Conservation (phyloP, 192 early-diverging fungal species). For the Anaeromyces robustus region DNA sequence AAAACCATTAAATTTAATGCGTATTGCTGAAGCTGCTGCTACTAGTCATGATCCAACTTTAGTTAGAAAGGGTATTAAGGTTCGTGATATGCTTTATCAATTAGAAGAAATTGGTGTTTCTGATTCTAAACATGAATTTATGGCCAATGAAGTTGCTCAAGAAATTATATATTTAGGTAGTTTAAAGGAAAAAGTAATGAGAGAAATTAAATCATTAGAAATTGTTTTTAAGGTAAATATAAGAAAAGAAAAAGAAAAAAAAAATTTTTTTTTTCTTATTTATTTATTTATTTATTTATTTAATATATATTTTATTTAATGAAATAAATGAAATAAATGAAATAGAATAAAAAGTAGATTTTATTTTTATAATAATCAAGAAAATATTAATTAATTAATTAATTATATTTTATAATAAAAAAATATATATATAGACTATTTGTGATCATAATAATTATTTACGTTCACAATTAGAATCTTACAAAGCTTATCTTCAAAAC, state of each 20-base stretch:
- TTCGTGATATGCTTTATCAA: conserved; percentile 82
- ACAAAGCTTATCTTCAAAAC: conserved; percentile 89
- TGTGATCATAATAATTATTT: conserved; percentile 88
- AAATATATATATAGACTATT: conserved; percentile 38
- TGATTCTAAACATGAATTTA: conserved; percentile 47
- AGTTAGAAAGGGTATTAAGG: conserved; percentile 89
- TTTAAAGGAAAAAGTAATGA: conserved; percentile 69
- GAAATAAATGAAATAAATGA: too few species aligned
- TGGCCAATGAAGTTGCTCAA: conserved; percentile 77
- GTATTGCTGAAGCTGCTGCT: conserved; percentile 69
- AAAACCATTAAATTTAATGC: conserved; percentile 42
- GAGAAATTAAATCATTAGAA: conserved; percentile 61
- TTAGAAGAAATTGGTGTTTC: conserved; percentile 63
- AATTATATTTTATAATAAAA: too few species aligned
- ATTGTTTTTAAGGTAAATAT: conserved; percentile 51
- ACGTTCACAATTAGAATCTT: conserved; percentile 72
- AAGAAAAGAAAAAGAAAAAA: not conserved
- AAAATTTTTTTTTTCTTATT: too few species aligned
- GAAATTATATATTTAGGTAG: conserved; percentile 84
- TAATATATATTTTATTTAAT: too few species aligned
- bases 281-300: too few species aligned
- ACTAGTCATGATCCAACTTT: conserved; percentile 73
- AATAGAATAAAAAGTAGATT: too few species aligned
- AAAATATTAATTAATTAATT: too few species aligned
- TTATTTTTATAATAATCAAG: too few species aligned